Evolutionary conservation across 208 protist species (phyloP).

Genomic region (Leptomonas pyrrhocoris): DNA sequence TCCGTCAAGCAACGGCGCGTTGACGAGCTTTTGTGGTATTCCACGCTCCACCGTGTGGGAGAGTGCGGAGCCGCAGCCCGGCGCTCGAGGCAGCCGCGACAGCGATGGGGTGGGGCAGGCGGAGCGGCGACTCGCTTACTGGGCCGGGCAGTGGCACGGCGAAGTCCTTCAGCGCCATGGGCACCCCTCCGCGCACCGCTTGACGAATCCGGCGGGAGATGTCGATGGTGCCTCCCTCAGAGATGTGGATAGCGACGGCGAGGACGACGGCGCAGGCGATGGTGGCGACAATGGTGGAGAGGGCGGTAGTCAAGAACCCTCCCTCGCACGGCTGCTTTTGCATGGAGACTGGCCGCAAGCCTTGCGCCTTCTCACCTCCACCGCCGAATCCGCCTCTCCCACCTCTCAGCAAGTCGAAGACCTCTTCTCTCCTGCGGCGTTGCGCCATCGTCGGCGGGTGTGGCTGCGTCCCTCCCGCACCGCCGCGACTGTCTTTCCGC

Average conservation of each 20-base stretch:
- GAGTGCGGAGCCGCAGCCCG: too few relatives aligned
- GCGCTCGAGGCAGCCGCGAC: not conserved
- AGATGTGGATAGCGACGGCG: not conserved
- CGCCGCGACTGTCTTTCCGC: not conserved
- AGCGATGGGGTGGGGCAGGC: slow-evolving; percentile 14
- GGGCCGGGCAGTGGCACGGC: slow-evolving; percentile 13
- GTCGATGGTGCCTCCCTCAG: too few relatives aligned
- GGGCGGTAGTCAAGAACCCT: not conserved
- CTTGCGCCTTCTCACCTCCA: not conserved
- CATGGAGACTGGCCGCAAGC: slow-evolving; percentile 7
- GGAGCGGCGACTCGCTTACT: slow-evolving; percentile 12
- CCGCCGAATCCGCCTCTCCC: not conserved
- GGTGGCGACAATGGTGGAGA: not conserved
- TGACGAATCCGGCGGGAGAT: too few relatives aligned
- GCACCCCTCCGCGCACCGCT: not conserved
- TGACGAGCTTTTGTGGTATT: too few relatives aligned
- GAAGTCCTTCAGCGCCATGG: slow-evolving; percentile 2
- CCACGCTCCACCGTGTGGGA: too few relatives aligned
- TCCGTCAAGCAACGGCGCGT: too few relatives aligned
- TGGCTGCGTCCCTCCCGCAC: not conserved
- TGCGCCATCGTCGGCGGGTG: slow-evolving; percentile 18
- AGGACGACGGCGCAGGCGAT: not conserved
- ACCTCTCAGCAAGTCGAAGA: not conserved
- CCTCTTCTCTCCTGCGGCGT: slow-evolving; percentile 9
- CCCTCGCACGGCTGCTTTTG: slow-evolving; percentile 15